Evolutionary conservation across 2,329 filamentous ascomycete species (phyloP), one percentile per base, ranked within the genome.

Genomic region (Pseudogymnoascus sp.): DNA sequence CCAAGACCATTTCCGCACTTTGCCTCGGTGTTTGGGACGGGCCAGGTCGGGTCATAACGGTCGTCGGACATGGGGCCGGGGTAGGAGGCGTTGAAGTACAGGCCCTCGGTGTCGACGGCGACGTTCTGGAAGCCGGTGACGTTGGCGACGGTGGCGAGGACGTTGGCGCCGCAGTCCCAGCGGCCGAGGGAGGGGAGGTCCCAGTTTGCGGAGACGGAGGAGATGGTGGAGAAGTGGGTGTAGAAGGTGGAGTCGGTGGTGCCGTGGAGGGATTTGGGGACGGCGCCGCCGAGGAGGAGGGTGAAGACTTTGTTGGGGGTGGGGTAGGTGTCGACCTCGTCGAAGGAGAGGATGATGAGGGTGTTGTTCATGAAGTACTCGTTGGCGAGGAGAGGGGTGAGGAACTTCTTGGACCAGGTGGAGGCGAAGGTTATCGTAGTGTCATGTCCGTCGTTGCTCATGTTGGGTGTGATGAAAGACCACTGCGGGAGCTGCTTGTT

Each of bases 401-500:
- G 73, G 71, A 85, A 84, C 61, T 73, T 73, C 56, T 77, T 76
- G 19, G 78, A 77, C 83, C 83, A 86, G 2, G 75, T 71, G 1
- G 80, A 78, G 2, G 82, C 80, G 56, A 75, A 77, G n/a, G 77
- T 77, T 9, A 85, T 77, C 3, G 77, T 78, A 2, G 79, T 80
- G 68, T 86, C 76, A 68, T 90, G 88, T 13, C 86, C 88, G 69
- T 89, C 85, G 66, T 84, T 83, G 56, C 84, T 80, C 83, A 87
- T 85, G 72, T 87, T 82, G 0, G 84, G 85, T 0, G 82, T 82
- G 73, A 87, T 81, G 72, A 86, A 84, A 40, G 82, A 79, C 75
- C 85, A 89, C 72, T 90, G 87, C 2, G 87, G 87, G 10, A 90
- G 78, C 7, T 75, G 74, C 65, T 84, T 75, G 46, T 77, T 77